Base-by-base conservation (phyloP, 441 rosid genomes). In the Omphalea diandra region DNA sequence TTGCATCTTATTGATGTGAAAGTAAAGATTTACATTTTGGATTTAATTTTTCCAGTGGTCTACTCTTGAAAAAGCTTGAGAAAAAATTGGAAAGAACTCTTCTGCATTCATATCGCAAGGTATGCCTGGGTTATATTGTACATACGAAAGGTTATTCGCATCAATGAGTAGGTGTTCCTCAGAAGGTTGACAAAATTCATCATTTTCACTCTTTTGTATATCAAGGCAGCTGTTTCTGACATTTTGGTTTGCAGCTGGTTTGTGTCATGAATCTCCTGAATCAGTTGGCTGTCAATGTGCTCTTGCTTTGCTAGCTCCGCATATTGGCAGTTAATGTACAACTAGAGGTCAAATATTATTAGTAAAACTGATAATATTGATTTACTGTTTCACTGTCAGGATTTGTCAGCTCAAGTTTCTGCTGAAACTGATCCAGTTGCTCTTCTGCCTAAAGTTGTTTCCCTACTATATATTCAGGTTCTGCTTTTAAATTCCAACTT, bases 21-120 rank as follows among this genome's bases (percentile, higher is more conserved):
- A 33, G 49, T 68, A 33, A 60, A 36, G 33, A 59, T 44, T 68
- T 54, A 68, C 67, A 49, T 73, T 70, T 70, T 73, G 73, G 62
- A 43, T 75, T 72, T 26, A 26, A 20, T 69, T 64, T 71, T 68
- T 80, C 63, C 95, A 95, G 99, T 81, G 99, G 95, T 49, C 59
- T 90, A 54, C 76, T 63, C 70, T 80, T 89, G 78, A 95, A 86
- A 79, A 90, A 82, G 82, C 97, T 95, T 71, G 99, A 95, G 80
- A 95, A 95, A 78, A 92, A 92, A 80, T 83, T 95, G 86, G 99
- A 90, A 77, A 90, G 96, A 80, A 82, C 89, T 68, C 91, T 90
- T 75, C 72, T 95, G 76, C 97, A 95, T 79, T 83, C 96, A 67
- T 95, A 95, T 77, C 96, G 98, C 65, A 95, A 95, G 97, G 99